Percentiles rank a stretch among this genome's conserved stretches.
Conservation (phyloP, 192 early-diverging fungal species). For the Paraglomus occultum region DNA sequence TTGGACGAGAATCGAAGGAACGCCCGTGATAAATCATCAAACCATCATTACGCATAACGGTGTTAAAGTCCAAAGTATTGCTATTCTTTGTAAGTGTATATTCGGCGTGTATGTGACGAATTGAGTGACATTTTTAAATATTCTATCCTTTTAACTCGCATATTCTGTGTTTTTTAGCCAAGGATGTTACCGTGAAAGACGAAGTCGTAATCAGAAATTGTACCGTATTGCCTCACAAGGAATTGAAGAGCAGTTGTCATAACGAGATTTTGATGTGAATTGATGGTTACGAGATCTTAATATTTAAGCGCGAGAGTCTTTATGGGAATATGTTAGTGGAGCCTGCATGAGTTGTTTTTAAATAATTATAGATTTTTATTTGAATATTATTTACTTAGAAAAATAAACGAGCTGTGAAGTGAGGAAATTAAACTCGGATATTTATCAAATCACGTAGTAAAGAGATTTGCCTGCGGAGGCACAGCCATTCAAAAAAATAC, state of each 20-base stretch:
- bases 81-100: slow-evolving; percentile 70
- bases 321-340: too few relatives aligned
- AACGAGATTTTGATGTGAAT: slow-evolving; percentile 94
- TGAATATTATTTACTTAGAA: too few relatives aligned
- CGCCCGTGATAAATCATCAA: slow-evolving; percentile 63
- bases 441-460: too few relatives aligned
- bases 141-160: not conserved
- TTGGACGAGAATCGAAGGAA: slow-evolving; percentile 94
- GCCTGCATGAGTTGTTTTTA: too few relatives aligned
- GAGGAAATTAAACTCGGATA: too few relatives aligned
- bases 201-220: slow-evolving; percentile 96
- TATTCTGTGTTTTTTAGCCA: slow-evolving; percentile 41
- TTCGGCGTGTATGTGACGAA: not conserved
- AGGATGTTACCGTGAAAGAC: slow-evolving; percentile 89
- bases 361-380: too few relatives aligned
- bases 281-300: too few relatives aligned
- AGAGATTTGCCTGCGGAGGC: too few relatives aligned
- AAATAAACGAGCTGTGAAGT: too few relatives aligned
- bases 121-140: not conserved
- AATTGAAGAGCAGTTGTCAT: slow-evolving; percentile 83
- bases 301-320: not conserved
- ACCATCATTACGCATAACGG: slow-evolving; percentile 80
- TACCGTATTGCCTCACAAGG: slow-evolving; percentile 97
- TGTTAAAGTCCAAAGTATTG: slow-evolving; percentile 87
- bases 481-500: too few relatives aligned